These are phyloP conservation scores for Boletus eberwhitei DNA, from an alignment of 768 basidiomycete genomes.

Conservation along the genomic window DNA sequence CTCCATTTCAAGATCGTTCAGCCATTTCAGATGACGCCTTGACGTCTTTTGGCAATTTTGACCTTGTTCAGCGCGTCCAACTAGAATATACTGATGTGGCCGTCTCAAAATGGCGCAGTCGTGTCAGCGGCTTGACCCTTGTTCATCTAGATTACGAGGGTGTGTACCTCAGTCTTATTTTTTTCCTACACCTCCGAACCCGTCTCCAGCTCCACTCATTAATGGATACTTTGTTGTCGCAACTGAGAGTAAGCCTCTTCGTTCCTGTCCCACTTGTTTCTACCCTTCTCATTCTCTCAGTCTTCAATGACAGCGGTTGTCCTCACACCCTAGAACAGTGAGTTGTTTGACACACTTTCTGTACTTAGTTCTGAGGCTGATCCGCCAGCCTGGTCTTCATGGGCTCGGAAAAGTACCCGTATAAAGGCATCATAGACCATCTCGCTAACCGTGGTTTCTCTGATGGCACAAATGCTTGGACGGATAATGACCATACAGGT, in stretches of 20 bases:
- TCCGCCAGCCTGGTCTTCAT: conserved; percentile 77
- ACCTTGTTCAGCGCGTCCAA: conserved; percentile 72
- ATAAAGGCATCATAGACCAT: conserved; percentile 93
- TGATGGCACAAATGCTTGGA: conserved; percentile 95
- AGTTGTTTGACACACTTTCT: conserved; percentile 26
- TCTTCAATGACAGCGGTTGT: conserved; percentile 92
- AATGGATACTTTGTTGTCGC: conserved; percentile 88
- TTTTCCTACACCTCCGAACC: conserved; percentile 12
- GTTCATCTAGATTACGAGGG: conserved; percentile 92
- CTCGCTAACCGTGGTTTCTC: conserved; percentile 94
- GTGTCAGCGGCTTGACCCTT: conserved; percentile 81
- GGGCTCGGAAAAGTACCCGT: conserved; percentile 93
- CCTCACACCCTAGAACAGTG: conserved; percentile 97
- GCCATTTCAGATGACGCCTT: conserved; percentile 11
- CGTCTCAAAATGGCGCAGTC: conserved; percentile 86
- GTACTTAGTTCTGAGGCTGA: conserved; percentile 1
- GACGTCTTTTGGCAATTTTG: conserved; percentile 70
- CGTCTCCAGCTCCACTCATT: conserved; percentile 68
- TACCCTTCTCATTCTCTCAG: conserved; percentile 37
- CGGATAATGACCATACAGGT: conserved; percentile 84
- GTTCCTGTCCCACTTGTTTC: neutral
- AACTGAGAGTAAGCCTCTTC: conserved; percentile 70
- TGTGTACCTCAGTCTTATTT: conserved; percentile 29
- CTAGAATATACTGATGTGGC: conserved; percentile 75
- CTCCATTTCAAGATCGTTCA: conserved; percentile 20